These are phyloP conservation scores for Phytopythium litorale DNA, from an alignment of 352 stramenopile species.

Conservation along the genomic window DNA sequence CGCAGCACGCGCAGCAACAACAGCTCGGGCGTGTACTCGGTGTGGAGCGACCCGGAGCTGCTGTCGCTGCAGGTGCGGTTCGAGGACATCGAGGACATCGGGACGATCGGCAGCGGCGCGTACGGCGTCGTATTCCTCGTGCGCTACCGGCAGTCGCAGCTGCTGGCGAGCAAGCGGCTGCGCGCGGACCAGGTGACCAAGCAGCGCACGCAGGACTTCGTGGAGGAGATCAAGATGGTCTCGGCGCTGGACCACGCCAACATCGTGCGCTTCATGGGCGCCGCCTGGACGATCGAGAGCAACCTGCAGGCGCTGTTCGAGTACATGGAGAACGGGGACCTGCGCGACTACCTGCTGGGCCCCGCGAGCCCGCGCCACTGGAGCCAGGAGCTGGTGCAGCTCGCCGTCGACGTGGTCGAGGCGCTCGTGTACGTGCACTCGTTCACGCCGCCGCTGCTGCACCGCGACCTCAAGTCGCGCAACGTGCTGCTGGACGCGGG, in stretches of 20 bases:
- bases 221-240: conserved; percentile 51
- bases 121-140: conserved; percentile 35
- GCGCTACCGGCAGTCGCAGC: conserved; percentile 28
- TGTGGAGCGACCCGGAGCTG: too few species aligned
- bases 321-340: conserved; percentile 53
- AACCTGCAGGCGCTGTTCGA: conserved; percentile 59
- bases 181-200: conserved; percentile 24
- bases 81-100: conserved; percentile 38
- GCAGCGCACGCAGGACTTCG: conserved; percentile 33
- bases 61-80: conserved; percentile 25
- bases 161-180: conserved; percentile 43
- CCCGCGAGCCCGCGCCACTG: conserved; percentile 7
- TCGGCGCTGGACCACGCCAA: conserved; percentile 41
- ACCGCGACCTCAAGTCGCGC: conserved; percentile 50
- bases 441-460: conserved; percentile 38
- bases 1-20: conserved; percentile 31
- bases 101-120: conserved; percentile 23
- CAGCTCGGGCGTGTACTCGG: conserved; percentile 25
- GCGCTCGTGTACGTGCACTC: conserved; percentile 58
- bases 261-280: conserved; percentile 44
- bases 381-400: conserved; percentile 30
- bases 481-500: conserved; percentile 37
- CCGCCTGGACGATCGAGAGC: conserved; percentile 43
- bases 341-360: conserved; percentile 31
- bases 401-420: conserved; percentile 44